Evolutionary conservation across 2,329 filamentous ascomycete genomes (phyloP), one percentile per base, ranked within the genome.

Genomic region (Fonsecaea pedrosoi): DNA sequence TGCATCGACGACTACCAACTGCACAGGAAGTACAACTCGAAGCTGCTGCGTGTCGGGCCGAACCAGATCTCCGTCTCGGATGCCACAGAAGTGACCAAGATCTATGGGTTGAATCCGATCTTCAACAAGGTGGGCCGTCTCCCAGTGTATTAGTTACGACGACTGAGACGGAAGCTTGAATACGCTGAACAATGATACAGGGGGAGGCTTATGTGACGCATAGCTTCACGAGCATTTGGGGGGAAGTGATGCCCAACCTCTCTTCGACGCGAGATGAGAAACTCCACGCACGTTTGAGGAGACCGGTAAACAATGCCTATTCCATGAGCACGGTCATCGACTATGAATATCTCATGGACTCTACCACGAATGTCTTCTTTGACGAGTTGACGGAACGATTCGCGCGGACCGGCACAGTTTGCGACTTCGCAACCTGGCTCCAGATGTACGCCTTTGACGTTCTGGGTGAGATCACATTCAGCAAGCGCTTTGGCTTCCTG

Each of bases 391-490:
- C 55, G 13, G 7, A 58, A 38, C 45, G 34, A n/a, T 64, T 68
- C 48, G 62, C 21, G 15, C 10, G 32, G 2, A 21, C 40, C 6
- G 38, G 18, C 7, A 58, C 8, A 3, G 25, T 48, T 9, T 68
- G 65, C 53, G 54, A 65, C 45, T 50, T 72, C 10, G 67, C 38
- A 6, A 38, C 25, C 15, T 93, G 90, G 90, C 79, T 94, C 65
- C 91, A 94, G 74, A 93, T 88, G 75, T 93, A 91, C 70, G 91
- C 91, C 0, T 93, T 93, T 73, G 91, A 94, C 74, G 90, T 92
- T 10, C 92, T 69, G 15, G 60, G 55, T 10, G 60, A 60, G 25
- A 25, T 69, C 15, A 64, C 64, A 7, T 69, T 67, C 78, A 88
- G 86, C 76, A 91, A 91, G 75, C 83, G 89, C 0, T 84, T 92